Percentiles rank a stretch among this genome's conserved stretches.
Evolutionary conservation across 129 eudicot genomes (phyloP).

Genomic region (Smallanthus sonchifolius): DNA sequence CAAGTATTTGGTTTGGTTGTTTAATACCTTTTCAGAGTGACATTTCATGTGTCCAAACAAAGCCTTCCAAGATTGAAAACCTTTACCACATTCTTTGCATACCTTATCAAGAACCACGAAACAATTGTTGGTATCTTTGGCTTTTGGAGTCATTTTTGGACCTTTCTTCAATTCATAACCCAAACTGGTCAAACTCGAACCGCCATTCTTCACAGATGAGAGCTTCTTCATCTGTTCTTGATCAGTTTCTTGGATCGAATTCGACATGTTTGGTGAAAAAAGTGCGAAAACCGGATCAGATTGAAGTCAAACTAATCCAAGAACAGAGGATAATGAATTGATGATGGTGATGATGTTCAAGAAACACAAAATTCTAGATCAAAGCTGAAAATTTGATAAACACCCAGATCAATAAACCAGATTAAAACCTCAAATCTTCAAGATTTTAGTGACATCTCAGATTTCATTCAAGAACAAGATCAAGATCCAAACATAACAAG

Average conservation of each 20-base stretch:
- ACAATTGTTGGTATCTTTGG: slow-evolving; percentile 28
- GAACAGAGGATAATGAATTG: neutral
- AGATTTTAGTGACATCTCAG: slow-evolving; percentile 24
- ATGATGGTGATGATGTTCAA: neutral
- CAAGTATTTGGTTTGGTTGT: slow-evolving; percentile 18
- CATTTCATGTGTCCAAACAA: slow-evolving; percentile 87
- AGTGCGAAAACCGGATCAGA: slow-evolving; percentile 18
- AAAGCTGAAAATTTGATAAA: slow-evolving; percentile 31
- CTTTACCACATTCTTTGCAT: slow-evolving; percentile 76
- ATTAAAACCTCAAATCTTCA: slow-evolving; percentile 12
- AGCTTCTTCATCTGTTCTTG: slow-evolving; percentile 52
- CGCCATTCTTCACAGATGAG: slow-evolving; percentile 29
- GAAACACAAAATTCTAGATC: slow-evolving; percentile 35
- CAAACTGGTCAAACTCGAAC: slow-evolving; percentile 11
- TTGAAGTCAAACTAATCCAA: slow-evolving; percentile 11
- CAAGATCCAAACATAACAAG: slow-evolving; percentile 39
- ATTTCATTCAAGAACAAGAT: slow-evolving; percentile 37
- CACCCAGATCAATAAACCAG: slow-evolving; percentile 29
- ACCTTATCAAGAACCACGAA: slow-evolving; percentile 41
- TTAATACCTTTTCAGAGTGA: slow-evolving; percentile 58
- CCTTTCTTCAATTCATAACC: slow-evolving; percentile 46
- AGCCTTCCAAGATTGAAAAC: slow-evolving; percentile 80
- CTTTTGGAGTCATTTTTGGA: slow-evolving; percentile 52
- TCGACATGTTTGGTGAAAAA: slow-evolving; percentile 11
- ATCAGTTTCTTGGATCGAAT: slow-evolving; percentile 52